Percentiles rank a stretch among this genome's conserved stretches.
Evolutionary conservation across 768 basidiomycete species (phyloP).

Genomic region (Tulasnella calospora): DNA sequence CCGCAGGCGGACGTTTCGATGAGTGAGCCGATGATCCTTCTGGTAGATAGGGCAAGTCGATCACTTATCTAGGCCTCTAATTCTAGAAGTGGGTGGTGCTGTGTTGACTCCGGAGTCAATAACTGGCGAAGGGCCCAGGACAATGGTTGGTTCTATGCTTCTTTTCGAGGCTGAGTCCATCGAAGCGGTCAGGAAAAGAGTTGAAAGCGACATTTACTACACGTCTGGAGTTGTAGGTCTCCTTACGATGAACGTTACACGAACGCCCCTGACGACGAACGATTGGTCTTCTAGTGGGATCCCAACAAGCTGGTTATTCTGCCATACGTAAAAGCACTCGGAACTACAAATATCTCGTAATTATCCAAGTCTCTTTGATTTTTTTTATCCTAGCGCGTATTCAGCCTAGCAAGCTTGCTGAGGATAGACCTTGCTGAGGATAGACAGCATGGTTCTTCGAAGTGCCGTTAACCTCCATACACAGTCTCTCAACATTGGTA

Average conservation of each 20-base stretch:
- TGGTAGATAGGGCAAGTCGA: neutral
- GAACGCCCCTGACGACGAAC: neutral
- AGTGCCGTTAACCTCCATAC: too few species aligned
- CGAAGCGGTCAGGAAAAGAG: conserved; percentile 42
- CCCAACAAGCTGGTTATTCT: conserved; percentile 49
- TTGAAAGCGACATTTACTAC: conserved; percentile 47
- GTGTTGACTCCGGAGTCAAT: conserved; percentile 51
- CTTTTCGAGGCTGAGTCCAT: conserved; percentile 52
- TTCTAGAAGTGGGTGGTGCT: conserved; percentile 53
- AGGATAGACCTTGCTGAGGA: neutral
- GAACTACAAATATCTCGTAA: conserved; percentile 1
- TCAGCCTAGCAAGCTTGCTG: neutral
- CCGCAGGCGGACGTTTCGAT: conserved; percentile 28
- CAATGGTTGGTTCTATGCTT: conserved; percentile 57
- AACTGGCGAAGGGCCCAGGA: conserved; percentile 46
- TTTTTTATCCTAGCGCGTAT: neutral
- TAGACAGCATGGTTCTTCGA: too few species aligned
- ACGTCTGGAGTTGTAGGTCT: conserved; percentile 42
- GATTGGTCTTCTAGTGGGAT: conserved; percentile 48
- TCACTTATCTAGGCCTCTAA: neutral
- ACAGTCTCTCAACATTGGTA: too few species aligned
- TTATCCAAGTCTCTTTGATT: neutral
- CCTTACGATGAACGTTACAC: neutral
- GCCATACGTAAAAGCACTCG: conserved; percentile 37
- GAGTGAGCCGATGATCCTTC: neutral